phyloP scores from a whole-genome alignment of 2,329 filamentous ascomycete species.

The Alternaria ethzedia region DNA sequence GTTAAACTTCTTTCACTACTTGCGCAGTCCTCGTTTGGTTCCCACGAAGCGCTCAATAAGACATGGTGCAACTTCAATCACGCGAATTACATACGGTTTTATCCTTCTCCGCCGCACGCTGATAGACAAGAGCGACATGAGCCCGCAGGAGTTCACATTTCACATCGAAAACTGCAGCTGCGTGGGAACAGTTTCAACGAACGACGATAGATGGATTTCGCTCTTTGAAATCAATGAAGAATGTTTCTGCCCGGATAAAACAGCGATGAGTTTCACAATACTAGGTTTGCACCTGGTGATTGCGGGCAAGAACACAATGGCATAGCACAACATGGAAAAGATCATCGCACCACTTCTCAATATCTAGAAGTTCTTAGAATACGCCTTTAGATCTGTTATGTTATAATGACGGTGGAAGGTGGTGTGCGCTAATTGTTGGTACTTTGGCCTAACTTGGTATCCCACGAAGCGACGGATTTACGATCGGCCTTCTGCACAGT shows the following conservation, averaged over 20 bases:
- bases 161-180: neutral
- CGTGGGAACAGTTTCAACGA: neutral
- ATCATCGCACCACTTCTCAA: neutral
- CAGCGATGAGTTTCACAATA: neutral
- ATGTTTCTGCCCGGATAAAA: neutral
- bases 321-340: neutral
- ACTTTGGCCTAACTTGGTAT: neutral
- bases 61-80: neutral
- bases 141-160: neutral
- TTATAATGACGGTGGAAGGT: neutral
- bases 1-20: no score
- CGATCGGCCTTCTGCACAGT: neutral
- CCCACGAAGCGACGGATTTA: neutral
- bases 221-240: no score
- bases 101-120: neutral
- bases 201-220: neutral
- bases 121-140: neutral
- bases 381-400: neutral
- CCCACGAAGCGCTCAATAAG: neutral
- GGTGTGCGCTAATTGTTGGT: fast-evolving
- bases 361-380: fast-evolving
- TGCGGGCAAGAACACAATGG: neutral
- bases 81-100: neutral
- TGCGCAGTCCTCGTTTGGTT: no score
- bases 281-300: neutral